These are phyloP conservation scores for Fusarium sp. DNA, from an alignment of 2,329 filamentous ascomycete species.

Conservation along the genomic window DNA sequence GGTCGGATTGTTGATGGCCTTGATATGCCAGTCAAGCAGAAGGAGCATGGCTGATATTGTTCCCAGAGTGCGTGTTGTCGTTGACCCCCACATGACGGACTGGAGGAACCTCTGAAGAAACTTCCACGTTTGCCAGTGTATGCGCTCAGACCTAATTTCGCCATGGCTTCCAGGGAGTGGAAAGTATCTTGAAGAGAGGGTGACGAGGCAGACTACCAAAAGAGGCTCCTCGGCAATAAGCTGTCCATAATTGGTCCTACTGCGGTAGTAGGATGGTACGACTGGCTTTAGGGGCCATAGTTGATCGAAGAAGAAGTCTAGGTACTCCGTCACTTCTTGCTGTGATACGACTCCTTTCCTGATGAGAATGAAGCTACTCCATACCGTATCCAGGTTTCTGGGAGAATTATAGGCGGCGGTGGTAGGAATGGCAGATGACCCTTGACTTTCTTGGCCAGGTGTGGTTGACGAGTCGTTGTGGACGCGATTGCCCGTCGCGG, in stretches of 20 bases:
- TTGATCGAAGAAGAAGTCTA: slow-evolving; percentile 29
- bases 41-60: slow-evolving; percentile 30
- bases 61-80: slow-evolving; percentile 23
- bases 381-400: neutral
- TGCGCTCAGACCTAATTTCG: slow-evolving; percentile 29
- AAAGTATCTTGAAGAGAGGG: slow-evolving; percentile 28
- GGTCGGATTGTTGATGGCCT: slow-evolving; percentile 35
- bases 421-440: neutral
- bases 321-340: slow-evolving; percentile 22
- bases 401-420: neutral
- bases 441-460: slow-evolving; percentile 1
- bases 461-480: slow-evolving; percentile 9
- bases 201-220: slow-evolving; percentile 24
- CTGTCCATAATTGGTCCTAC: slow-evolving; percentile 3
- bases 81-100: slow-evolving; percentile 36
- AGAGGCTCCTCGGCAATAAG: slow-evolving; percentile 28
- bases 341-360: slow-evolving; percentile 30
- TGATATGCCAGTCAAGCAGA: slow-evolving; percentile 37
- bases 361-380: slow-evolving; percentile 23
- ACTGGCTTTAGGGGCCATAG: slow-evolving; percentile 36
- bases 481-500: slow-evolving; percentile 8
- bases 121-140: slow-evolving; percentile 36
- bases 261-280: slow-evolving; percentile 22
- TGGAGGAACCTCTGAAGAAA: slow-evolving; percentile 24
- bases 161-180: slow-evolving; percentile 19